These are phyloP conservation scores for Uronychia binucleata DNA, from an alignment of 73 alveolate species.

Conservation along the genomic window DNA sequence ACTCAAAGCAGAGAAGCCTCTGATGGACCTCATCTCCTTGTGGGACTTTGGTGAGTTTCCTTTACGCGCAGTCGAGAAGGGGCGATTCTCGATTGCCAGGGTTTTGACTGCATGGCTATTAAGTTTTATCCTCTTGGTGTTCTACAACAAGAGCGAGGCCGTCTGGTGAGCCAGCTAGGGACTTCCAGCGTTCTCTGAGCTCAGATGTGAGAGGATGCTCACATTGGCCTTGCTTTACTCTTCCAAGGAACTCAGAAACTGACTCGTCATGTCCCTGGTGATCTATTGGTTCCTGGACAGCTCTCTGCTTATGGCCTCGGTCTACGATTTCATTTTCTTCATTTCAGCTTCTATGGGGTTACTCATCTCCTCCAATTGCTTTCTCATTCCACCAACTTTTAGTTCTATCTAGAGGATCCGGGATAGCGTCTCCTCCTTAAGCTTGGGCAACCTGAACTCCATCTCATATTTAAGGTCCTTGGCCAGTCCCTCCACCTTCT, in stretches of 20 bases:
- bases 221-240: neutral
- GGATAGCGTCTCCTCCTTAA: neutral
- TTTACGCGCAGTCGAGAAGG: neutral
- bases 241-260: neutral
- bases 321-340: neutral
- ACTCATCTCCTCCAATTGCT: neutral
- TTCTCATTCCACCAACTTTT: neutral
- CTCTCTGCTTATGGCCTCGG: neutral
- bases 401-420: too few species aligned
- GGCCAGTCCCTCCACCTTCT: neutral
- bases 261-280: neutral
- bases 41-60: neutral
- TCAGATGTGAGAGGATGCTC: neutral
- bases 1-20: neutral
- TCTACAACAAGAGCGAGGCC: neutral
- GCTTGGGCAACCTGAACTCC: neutral
- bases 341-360: neutral
- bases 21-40: neutral
- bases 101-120: neutral
- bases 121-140: neutral
- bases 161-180: neutral
- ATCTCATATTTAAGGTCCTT: neutral
- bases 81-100: neutral
- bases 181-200: neutral
- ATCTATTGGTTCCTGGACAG: neutral